Conservation (phyloP, 495 filamentous ascomycete species). For the Chaetomium cochliodes region DNA sequence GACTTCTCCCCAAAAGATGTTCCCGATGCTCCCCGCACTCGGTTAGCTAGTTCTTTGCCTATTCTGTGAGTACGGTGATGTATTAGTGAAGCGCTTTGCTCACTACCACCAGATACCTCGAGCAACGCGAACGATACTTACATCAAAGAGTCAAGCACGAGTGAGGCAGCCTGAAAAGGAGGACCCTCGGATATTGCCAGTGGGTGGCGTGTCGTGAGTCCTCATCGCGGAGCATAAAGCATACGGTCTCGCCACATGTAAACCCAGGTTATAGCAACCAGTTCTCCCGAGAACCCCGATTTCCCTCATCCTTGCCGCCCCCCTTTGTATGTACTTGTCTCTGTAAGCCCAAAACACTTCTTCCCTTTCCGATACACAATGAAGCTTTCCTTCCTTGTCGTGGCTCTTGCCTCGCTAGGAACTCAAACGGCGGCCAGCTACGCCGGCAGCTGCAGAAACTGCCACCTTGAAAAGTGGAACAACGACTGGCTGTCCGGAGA, state of each 20-base stretch:
- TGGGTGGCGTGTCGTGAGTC: no score
- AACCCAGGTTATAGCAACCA: background rate
- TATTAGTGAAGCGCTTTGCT: background rate
- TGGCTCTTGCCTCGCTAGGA: background rate
- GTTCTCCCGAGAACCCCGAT: background rate
- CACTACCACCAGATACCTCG: background rate
- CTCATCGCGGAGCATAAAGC: background rate
- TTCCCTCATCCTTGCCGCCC: background rate
- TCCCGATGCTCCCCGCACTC: background rate
- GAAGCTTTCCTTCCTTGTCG: background rate
- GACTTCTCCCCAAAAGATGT: background rate
- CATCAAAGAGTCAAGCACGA: background rate
- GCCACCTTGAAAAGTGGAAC: background rate
- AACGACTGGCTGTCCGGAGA: background rate
- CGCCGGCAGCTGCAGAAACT: background rate
- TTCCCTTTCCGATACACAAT: background rate
- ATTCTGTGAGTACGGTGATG: background rate
- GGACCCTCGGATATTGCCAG: no score
- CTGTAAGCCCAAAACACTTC: no score
- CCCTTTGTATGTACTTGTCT: background rate
- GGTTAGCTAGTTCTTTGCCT: background rate
- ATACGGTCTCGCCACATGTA: no score
- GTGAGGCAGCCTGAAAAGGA: background rate
- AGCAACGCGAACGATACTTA: background rate
- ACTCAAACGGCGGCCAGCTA: background rate